Base-by-base conservation (phyloP, 768 basidiomycete species). In the Chlorophyllum brunneum region DNA sequence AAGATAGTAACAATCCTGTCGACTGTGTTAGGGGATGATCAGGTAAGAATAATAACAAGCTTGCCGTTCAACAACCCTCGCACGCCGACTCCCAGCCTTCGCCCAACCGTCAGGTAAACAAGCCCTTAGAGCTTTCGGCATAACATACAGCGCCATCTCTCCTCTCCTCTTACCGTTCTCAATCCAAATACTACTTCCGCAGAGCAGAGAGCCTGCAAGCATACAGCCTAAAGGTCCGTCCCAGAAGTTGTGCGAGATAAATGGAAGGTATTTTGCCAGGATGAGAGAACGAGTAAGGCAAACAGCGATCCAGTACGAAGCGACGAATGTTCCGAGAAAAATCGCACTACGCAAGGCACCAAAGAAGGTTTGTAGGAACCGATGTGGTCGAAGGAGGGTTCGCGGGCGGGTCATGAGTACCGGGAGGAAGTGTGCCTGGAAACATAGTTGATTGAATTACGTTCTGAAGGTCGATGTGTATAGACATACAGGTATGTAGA, bases 101-200 rank as follows among this genome's bases (percentile, higher is more conserved):
- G 81, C 40, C 78, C 81, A 83, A 4, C 59, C 61, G 54, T 78
- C 68, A 1, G 86, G 78, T n/a, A 91, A 62, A 47, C 73, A 80
- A 0, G 88, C 74, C 38, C 85, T 72, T 26, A 91, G 56, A 10
- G 87, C 88, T 49, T 79, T 73, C 2, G 89, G 88, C 4, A 91
- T 69, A 47, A 90, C 88, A 59, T 91, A 91, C 26, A 91, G 63
- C 0, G 87, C 83, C 70, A 92, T 87, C 67, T 92, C 89, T 4
- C 87, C 86, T 47, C 89, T 70, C 56, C 89, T 69, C 49, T 72
- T 70, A 2, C 82, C 83, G 54, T 84, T 81, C 62, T 92, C 89
- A 23, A 91, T 77, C 81, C 83, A 88, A 37, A 92, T 88, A 49
- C 87, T 89, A 51, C 76, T 70, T 3, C 89, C 88, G 55, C 88